Evolutionary conservation across 257 asterid genomes (phyloP), one percentile per base, ranked within the genome.

Genomic region (Phtheirospermum japonicum): DNA sequence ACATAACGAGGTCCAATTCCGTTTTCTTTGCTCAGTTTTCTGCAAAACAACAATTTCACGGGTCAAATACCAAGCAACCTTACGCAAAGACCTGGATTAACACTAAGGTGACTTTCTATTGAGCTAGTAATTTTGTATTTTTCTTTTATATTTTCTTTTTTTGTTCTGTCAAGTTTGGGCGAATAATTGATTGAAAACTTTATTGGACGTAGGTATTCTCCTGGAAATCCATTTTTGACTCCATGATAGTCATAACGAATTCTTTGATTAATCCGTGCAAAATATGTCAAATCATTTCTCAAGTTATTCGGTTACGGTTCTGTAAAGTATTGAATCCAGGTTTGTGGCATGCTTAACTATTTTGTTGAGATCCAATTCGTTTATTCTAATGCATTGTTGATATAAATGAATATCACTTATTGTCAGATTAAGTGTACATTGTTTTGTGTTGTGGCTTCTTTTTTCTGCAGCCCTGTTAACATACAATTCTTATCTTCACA

Each of bases 41-140:
- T 92, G 77, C 87, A 89, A 58, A 87, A 85, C 77, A 92, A 92
- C 82, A 92, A 92, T 64, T 82, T 92, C 55, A 81, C 88, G n/a
- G 99, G 99, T 42, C 78, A 70, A 57, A 76, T 92, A 63, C 99
- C 99, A 7, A 71, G 73, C 74, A 69, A 13, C 76, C 89, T 92
- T 65, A 11, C 56, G 0, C 75, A 70, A 67, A 89, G 82, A 63
- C 67, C 92, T 8, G 87, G 83, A 45, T 61, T 83, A 73, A 66
- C 75, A 46, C 72, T 89, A 23, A 85, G 89, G 99, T 89, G 54
- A 70, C 28, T 23, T 23, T 23, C 28, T 23, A 23, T 23, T 23
- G 28, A 23, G 28, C 28, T 23, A 23, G 28, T 23, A 23, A 23
- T 23, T 23, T 23, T 23, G 3, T 1, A 1, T 40, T 50, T 23